Conservation (phyloP, 2,329 filamentous ascomycete species). For the Arthrinium phaeospermum region DNA sequence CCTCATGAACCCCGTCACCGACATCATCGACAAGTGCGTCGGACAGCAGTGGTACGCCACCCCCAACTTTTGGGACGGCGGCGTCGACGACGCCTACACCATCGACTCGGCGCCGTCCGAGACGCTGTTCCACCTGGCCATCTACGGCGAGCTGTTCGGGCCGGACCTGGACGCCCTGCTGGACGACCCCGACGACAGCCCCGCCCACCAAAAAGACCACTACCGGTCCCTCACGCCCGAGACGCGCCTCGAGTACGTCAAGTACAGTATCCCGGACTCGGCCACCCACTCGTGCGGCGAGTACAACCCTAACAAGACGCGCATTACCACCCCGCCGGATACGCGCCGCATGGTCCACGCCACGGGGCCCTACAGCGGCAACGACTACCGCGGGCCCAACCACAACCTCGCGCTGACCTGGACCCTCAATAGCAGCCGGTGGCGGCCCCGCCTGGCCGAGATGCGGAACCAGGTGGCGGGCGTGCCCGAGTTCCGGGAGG, state of each 20-base stretch:
- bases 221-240: neutral
- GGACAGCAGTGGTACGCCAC: conserved; percentile 20
- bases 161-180: conserved; percentile 10
- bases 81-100: conserved; percentile 20
- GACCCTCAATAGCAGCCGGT: conserved; percentile 23
- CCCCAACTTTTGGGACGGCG: conserved; percentile 21
- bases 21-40: conserved; percentile 21
- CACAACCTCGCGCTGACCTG: conserved; percentile 22
- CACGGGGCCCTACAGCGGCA: conserved; percentile 8
- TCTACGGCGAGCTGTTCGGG: conserved; percentile 24
- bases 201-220: neutral
- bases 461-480: conserved; percentile 21
- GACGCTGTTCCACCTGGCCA: conserved; percentile 22
- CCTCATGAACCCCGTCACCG: conserved; percentile 21
- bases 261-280: conserved; percentile 24
- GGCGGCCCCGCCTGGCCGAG: conserved; percentile 17
- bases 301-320: neutral
- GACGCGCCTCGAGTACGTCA: conserved; percentile 21
- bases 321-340: conserved; percentile 55
- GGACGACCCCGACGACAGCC: neutral
- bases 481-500: conserved; percentile 20
- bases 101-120: conserved; percentile 11
- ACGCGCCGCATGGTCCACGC: conserved; percentile 26
- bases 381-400: neutral
- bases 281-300: neutral